Evolutionary conservation across 2,329 filamentous ascomycete genomes (phyloP).

Genomic region (Beauveria scarabaeidicola): DNA sequence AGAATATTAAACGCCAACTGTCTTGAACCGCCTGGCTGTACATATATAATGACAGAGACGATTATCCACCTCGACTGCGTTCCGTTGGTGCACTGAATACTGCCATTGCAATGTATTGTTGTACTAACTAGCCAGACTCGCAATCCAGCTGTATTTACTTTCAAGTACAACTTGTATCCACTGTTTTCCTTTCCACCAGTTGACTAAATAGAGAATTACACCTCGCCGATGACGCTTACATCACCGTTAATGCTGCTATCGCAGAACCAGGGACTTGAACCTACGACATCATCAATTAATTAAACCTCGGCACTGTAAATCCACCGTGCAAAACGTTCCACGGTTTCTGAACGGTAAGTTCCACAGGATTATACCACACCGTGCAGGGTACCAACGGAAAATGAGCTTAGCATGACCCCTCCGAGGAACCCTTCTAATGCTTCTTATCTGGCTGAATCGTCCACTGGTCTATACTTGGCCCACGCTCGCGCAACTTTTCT

Average conservation of each 20-base stretch:
- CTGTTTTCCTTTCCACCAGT: background rate
- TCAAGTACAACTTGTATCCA: background rate
- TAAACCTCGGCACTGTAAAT: too few relatives aligned
- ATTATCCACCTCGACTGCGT: background rate
- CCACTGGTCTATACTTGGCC: background rate
- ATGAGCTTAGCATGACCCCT: too few relatives aligned
- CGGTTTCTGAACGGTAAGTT: too few relatives aligned
- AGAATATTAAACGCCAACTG: slow-evolving; percentile 2
- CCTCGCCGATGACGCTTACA: background rate
- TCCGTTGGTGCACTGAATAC: background rate
- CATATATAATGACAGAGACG: slow-evolving; percentile 9
- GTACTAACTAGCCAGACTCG: too few relatives aligned
- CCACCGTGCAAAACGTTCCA: too few relatives aligned
- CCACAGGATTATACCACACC: too few relatives aligned
- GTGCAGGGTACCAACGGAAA: too few relatives aligned
- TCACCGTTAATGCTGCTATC: background rate
- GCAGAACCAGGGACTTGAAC: too few relatives aligned
- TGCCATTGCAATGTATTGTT: background rate
- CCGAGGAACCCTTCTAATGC: too few relatives aligned
- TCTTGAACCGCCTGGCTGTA: background rate
- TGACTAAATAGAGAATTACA: background rate
- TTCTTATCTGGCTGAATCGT: too few relatives aligned
- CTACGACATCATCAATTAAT: too few relatives aligned
- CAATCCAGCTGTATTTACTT: too few relatives aligned
- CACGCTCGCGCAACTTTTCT: background rate